Evolutionary conservation across 1,284 basidiomycete genomes (phyloP).

Genomic region (Macrocystidia cucumis): DNA sequence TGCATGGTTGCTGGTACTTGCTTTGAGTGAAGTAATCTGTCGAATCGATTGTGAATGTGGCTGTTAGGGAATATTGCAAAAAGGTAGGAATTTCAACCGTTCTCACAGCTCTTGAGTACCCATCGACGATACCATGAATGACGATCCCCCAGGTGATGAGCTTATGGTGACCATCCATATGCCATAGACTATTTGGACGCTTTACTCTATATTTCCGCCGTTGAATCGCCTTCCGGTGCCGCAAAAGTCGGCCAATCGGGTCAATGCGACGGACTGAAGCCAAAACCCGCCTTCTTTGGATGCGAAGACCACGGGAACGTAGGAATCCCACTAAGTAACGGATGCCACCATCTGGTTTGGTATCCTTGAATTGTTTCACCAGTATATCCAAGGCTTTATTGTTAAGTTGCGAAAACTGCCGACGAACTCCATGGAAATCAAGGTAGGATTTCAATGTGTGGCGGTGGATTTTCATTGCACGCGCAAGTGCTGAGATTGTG

Average conservation of each 20-base stretch:
- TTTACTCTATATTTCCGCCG: conserved; percentile 22
- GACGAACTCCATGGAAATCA: not conserved
- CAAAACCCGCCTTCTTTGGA: conserved; percentile 9
- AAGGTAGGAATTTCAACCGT: conserved; percentile 10
- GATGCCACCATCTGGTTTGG: conserved; percentile 12
- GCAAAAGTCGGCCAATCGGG: conserved; percentile 9
- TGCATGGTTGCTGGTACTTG: conserved; percentile 30
- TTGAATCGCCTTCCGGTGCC: conserved; percentile 10
- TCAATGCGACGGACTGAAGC: conserved; percentile 11
- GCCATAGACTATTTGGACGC: conserved; percentile 35
- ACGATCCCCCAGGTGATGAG: conserved; percentile 42
- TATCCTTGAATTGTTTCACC: conserved; percentile 2
- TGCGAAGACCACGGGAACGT: conserved; percentile 8
- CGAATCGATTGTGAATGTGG: not conserved
- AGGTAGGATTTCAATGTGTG: conserved; percentile 1
- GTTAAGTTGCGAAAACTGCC: conserved; percentile 7
- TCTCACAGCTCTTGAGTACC: conserved; percentile 26
- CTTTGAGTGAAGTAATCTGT: conserved; percentile 21
- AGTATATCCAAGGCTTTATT: conserved; percentile 9
- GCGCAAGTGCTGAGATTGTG: not conserved
- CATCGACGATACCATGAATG: conserved; percentile 40
- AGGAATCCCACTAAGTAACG: conserved; percentile 14
- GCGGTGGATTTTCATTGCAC: conserved; percentile 1
- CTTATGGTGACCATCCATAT: conserved; percentile 43
- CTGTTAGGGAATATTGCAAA: conserved; percentile 1